Evolutionary conservation across 2,329 filamentous ascomycete genomes (phyloP).

Genomic region (Phaeosphaeria sp.): DNA sequence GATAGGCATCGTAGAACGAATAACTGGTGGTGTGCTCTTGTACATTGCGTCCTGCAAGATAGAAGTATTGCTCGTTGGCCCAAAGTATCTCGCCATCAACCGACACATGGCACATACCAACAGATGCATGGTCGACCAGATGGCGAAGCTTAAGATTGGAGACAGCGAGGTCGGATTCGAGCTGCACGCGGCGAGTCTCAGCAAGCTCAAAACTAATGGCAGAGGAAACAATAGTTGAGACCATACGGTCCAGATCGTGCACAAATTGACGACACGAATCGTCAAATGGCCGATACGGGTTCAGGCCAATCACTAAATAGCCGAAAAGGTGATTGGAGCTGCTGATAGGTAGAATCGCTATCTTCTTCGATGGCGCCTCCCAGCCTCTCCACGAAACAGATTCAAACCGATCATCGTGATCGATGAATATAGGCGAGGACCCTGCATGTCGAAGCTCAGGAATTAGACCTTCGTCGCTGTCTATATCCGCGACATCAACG

Average conservation of each 20-base stretch:
- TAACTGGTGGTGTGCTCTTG: slow-evolving; percentile 8
- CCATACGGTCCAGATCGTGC: slow-evolving; percentile 31
- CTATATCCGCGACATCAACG: slow-evolving; percentile 16
- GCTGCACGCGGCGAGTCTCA: slow-evolving; percentile 6
- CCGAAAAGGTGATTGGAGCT: slow-evolving; percentile 19
- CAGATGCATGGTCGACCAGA: slow-evolving; percentile 33
- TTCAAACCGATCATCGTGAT: slow-evolving; percentile 30
- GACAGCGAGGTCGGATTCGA: slow-evolving; percentile 32
- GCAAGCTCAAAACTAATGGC: not conserved
- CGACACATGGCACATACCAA: slow-evolving; percentile 33
- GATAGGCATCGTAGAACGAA: slow-evolving; percentile 25
- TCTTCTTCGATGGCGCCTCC: slow-evolving; percentile 21
- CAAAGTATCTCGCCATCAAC: slow-evolving; percentile 27
- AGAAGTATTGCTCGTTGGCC: slow-evolving; percentile 36
- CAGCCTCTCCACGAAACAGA: slow-evolving; percentile 29
- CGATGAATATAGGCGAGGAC: slow-evolving; percentile 12
- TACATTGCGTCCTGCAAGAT: slow-evolving; percentile 15
- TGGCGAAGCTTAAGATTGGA: slow-evolving; percentile 33
- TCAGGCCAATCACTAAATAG: slow-evolving; percentile 38
- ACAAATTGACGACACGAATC: slow-evolving; percentile 35
- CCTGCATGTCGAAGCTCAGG: slow-evolving; percentile 27
- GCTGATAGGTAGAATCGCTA: slow-evolving; percentile 29
- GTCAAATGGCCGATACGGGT: slow-evolving; percentile 39
- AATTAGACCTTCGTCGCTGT: slow-evolving; percentile 21
- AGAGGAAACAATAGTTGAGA: slow-evolving; percentile 28